A percentile compares a stretch with the other conserved stretches of the same genome.
Conservation (phyloP, 345 rosid genomes). For the Chamaenerion angustifolium region DNA sequence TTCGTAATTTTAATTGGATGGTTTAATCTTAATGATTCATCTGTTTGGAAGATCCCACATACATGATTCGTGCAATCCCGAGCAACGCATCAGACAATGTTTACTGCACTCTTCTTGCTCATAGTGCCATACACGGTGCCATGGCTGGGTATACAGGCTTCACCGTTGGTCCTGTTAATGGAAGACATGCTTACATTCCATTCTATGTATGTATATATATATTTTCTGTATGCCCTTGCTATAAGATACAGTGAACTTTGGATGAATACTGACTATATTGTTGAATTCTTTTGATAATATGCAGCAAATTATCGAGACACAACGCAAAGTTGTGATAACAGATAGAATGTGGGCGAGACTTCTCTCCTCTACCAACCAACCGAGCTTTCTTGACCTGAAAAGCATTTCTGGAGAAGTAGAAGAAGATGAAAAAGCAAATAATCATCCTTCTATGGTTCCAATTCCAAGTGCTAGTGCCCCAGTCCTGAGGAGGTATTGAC, state of each 20-base stretch:
- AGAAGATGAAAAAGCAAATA: constrained; percentile 1
- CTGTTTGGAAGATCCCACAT: constrained; percentile 36
- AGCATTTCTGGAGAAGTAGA: constrained; percentile 12
- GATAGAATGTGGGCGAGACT: constrained; percentile 84
- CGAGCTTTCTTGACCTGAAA: constrained; percentile 41
- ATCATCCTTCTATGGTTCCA: background rate
- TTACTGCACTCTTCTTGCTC: constrained; percentile 47
- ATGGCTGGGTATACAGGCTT: constrained; percentile 54
- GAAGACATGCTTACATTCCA: constrained; percentile 37
- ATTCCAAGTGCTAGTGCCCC: too few species aligned
- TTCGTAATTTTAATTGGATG: background rate
- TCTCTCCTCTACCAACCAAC: constrained; percentile 63
- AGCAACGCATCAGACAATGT: constrained; percentile 50
- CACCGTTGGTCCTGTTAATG: constrained; percentile 35
- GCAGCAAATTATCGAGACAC: constrained; percentile 51
- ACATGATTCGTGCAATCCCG: constrained; percentile 44
- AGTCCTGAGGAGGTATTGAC: too few species aligned
- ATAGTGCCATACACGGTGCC: constrained; percentile 46
- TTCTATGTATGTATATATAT: constrained; percentile 20
- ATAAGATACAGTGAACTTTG: background rate
- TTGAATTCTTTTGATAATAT: too few species aligned
- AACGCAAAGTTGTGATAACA: constrained; percentile 52
- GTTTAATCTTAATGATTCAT: background rate
- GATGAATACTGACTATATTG: too few species aligned
- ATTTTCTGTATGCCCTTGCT: background rate